Conservation (phyloP, 441 rosid species). For the Jatropha multifida region DNA sequence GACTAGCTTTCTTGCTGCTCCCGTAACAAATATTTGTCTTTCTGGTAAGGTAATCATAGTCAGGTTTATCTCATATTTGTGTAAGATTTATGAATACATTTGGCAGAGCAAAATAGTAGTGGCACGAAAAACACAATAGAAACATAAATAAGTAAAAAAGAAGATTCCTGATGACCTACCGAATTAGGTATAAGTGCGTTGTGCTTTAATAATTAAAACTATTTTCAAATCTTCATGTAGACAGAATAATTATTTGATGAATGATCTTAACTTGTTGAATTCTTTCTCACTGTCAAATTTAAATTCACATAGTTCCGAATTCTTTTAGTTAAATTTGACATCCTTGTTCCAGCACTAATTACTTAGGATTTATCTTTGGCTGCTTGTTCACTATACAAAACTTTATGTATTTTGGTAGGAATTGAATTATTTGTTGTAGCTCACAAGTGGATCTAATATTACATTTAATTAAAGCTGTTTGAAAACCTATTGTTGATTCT, state of each 20-base stretch:
- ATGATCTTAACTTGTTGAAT: background rate
- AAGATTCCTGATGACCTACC: background rate
- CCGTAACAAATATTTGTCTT: background rate
- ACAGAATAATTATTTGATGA: background rate
- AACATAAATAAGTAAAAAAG: too few species aligned
- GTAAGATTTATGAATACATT: background rate
- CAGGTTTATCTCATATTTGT: background rate
- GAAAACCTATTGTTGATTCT: background rate
- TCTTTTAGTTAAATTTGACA: slow-evolving; percentile 1
- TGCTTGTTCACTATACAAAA: background rate
- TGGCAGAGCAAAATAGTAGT: background rate
- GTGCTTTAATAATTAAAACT: too few species aligned
- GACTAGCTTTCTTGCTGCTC: background rate
- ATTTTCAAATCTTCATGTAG: background rate
- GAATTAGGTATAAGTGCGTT: too few species aligned
- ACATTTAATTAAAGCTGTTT: background rate
- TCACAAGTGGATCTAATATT: background rate
- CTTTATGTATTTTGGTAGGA: background rate
- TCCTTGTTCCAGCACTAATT: background rate
- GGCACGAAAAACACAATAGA: background rate
- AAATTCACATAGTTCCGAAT: background rate
- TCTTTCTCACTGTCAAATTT: background rate
- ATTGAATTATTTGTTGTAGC: background rate
- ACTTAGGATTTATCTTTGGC: too few species aligned
- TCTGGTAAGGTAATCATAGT: background rate